Percentiles rank a stretch among this genome's conserved stretches.
phyloP scores from a whole-genome alignment of 805 yeast species.

The Hanseniaspora lachancei region DNA sequence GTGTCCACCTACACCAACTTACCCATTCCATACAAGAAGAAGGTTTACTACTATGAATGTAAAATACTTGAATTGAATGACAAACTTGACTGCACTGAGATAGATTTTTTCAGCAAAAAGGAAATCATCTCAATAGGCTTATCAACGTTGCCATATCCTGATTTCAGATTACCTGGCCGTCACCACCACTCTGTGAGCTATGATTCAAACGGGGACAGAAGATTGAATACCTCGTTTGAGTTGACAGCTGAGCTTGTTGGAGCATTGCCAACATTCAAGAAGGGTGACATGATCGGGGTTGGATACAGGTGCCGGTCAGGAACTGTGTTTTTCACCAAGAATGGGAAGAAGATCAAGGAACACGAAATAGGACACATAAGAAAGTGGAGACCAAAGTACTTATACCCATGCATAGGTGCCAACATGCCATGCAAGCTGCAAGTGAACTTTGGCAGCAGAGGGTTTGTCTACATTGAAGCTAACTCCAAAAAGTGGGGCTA shows the following conservation, averaged over 20 bases:
- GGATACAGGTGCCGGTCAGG: slow-evolving; percentile 78
- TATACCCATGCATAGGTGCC: slow-evolving; percentile 86
- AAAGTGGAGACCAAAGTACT: slow-evolving; percentile 52
- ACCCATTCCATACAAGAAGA: slow-evolving; percentile 71
- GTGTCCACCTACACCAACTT: slow-evolving; percentile 66
- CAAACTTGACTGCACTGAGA: slow-evolving; percentile 12
- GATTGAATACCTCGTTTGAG: slow-evolving; percentile 65
- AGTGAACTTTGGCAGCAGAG: slow-evolving; percentile 79
- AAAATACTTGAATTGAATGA: slow-evolving; percentile 59
- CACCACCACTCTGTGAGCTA: slow-evolving; percentile 76
- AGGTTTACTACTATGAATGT: slow-evolving; percentile 78
- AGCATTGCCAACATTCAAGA: slow-evolving; percentile 46
- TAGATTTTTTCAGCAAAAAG: slow-evolving; percentile 21
- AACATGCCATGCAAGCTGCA: slow-evolving; percentile 69
- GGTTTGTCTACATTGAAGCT: slow-evolving; percentile 81
- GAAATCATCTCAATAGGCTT: slow-evolving; percentile 63
- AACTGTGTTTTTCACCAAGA: slow-evolving; percentile 82
- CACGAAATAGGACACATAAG: slow-evolving; percentile 64
- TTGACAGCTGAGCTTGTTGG: slow-evolving; percentile 33
- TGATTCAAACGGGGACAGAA: slow-evolving; percentile 69
- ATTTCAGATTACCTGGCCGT: slow-evolving; percentile 85
- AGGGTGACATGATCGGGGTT: slow-evolving; percentile 88
- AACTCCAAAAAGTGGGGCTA: slow-evolving; percentile 92
- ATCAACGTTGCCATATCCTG: slow-evolving; percentile 80
- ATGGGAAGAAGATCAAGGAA: slow-evolving; percentile 79